Percentiles rank a stretch among this genome's conserved stretches.
Conservation (phyloP, 1,139 yeast genomes). For the Starmera stellimalicola region DNA sequence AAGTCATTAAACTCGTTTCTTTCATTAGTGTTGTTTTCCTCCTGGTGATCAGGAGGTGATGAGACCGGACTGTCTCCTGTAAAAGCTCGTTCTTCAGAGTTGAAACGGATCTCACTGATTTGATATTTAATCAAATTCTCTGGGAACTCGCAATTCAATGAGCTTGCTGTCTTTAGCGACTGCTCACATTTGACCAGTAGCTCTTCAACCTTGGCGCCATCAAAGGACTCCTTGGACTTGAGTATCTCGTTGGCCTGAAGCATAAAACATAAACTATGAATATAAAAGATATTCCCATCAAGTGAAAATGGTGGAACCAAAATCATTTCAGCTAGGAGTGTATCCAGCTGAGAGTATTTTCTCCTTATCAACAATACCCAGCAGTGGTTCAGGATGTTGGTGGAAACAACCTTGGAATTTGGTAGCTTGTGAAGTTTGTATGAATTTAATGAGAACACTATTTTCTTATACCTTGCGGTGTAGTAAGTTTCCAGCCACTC, state of each 20-base stretch:
- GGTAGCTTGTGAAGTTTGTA: background rate
- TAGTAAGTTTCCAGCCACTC: constrained; percentile 12
- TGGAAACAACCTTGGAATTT: background rate
- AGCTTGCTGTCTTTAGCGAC: constrained; percentile 5
- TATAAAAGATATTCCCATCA: constrained; percentile 15
- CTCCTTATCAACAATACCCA: constrained; percentile 14
- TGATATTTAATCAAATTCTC: constrained; percentile 11
- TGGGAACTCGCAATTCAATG: constrained; percentile 7
- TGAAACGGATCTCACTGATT: constrained; percentile 4
- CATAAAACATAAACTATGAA: constrained; percentile 15
- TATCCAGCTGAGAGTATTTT: constrained; percentile 10
- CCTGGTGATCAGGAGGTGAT: too few relatives aligned
- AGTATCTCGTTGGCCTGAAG: constrained; percentile 10
- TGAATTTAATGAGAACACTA: background rate
- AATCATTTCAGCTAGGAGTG: constrained; percentile 11
- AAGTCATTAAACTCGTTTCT: background rate
- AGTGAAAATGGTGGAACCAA: constrained; percentile 9
- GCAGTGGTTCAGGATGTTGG: constrained; percentile 1
- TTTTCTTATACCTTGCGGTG: background rate
- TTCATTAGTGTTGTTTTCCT: background rate
- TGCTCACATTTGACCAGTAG: constrained; percentile 7
- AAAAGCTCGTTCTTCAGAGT: constrained; percentile 3
- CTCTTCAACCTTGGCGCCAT: constrained; percentile 3
- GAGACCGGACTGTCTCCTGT: background rate
- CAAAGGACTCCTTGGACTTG: constrained; percentile 2